phyloP scores from a whole-genome alignment of 495 filamentous ascomycete species.

The Penicillium alfredii region DNA sequence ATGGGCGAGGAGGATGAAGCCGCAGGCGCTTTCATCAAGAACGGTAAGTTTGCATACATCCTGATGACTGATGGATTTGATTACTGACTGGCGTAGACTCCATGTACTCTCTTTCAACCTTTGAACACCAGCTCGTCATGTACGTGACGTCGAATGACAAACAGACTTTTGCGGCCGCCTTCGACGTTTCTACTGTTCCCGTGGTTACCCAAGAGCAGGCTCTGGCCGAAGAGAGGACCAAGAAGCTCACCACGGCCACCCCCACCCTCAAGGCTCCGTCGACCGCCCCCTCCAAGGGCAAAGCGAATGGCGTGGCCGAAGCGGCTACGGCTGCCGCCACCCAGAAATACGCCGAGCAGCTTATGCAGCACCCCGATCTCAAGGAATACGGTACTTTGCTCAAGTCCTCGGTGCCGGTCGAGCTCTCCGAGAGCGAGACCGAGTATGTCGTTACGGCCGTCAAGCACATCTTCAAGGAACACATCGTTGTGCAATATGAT shows the following conservation, averaged over 20 bases:
- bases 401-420: constrained; percentile 79
- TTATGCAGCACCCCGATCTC: constrained; percentile 86
- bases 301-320: constrained; percentile 63
- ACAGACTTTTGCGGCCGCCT: constrained; percentile 75
- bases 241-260: constrained; percentile 87
- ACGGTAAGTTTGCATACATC: constrained; percentile 54
- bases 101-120: constrained; percentile 90
- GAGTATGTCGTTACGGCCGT: constrained; percentile 92
- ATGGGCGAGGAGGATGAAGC: constrained; percentile 82
- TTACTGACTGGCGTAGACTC: constrained; percentile 31
- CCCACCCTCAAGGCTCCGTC: constrained; percentile 93
- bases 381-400: constrained; percentile 80
- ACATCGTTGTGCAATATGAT: constrained; percentile 94
- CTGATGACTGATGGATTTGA: background rate
- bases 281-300: constrained; percentile 70
- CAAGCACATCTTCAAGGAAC: constrained; percentile 97
- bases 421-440: constrained; percentile 93
- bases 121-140: constrained; percentile 96
- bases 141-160: constrained; percentile 90
- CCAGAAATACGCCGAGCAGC: constrained; percentile 79
- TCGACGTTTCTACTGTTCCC: constrained; percentile 87
- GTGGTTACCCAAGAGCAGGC: constrained; percentile 94
- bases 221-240: constrained; percentile 91
- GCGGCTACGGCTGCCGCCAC: constrained; percentile 69
- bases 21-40: constrained; percentile 81